These are phyloP conservation scores for Citrus reticulata DNA, from an alignment of 345 rosid genomes.

Conservation along the genomic window DNA sequence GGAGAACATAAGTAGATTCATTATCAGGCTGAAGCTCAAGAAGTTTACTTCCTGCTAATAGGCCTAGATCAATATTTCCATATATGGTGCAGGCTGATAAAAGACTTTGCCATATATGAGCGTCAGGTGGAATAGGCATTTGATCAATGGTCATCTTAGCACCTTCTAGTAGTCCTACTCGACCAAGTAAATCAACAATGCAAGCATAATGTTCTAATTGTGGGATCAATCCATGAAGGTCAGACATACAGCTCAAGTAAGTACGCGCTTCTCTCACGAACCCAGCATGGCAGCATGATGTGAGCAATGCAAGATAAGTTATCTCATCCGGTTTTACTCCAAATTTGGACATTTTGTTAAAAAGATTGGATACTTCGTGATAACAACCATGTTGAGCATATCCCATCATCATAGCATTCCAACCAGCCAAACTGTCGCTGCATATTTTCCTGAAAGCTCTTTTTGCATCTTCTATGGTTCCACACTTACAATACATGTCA, in stretches of 20 bases:
- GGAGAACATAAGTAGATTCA: constrained; percentile 34
- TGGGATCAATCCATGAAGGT: constrained; percentile 32
- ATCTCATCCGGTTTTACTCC: constrained; percentile 41
- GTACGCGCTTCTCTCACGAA: constrained; percentile 31
- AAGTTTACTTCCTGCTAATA: constrained; percentile 37
- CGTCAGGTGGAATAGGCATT: constrained; percentile 36
- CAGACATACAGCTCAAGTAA: constrained; percentile 23
- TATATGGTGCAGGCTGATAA: constrained; percentile 35
- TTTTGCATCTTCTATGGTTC: constrained; percentile 32
- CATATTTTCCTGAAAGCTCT: constrained; percentile 26
- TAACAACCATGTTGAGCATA: constrained; percentile 41
- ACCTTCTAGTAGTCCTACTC: constrained; percentile 38
- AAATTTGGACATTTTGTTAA: constrained; percentile 25
- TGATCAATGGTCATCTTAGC: constrained; percentile 34
- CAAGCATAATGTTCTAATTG: constrained; percentile 41
- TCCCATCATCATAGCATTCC: constrained; percentile 51
- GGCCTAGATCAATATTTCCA: constrained; percentile 33
- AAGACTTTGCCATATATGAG: constrained; percentile 41
- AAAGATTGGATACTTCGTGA: constrained; percentile 27
- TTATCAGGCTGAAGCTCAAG: constrained; percentile 40
- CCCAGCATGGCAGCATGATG: constrained; percentile 47
- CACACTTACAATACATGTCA: constrained; percentile 46
- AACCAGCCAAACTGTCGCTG: constrained; percentile 30
- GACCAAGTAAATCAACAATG: constrained; percentile 39
- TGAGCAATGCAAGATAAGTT: constrained; percentile 41